phyloP scores from a whole-genome alignment of 768 basidiomycete species.

The Lepiota brunneoincarnata region DNA sequence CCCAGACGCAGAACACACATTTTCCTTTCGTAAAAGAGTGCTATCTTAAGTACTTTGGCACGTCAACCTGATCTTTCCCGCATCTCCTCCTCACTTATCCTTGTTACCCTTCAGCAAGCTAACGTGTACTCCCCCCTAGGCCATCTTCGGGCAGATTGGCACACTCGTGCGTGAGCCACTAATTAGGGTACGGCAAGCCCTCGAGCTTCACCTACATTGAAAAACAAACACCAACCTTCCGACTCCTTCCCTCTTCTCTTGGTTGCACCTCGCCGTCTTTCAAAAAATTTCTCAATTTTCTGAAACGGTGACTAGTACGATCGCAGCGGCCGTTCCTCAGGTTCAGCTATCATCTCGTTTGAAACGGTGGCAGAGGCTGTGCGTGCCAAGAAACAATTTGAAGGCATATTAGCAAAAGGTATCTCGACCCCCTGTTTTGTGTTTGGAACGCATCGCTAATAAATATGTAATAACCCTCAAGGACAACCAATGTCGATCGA shows the following conservation, averaged over 20 bases:
- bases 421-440: slow-evolving; percentile 7
- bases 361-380: slow-evolving; percentile 78
- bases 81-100: not conserved
- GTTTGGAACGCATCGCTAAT: not conserved
- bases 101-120: not conserved
- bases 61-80: not conserved
- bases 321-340: slow-evolving; percentile 89
- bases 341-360: slow-evolving; percentile 77
- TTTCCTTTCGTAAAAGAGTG: too few species aligned
- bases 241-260: slow-evolving; percentile 36
- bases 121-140: slow-evolving; percentile 36
- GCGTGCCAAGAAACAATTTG: slow-evolving; percentile 78
- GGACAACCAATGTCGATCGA: slow-evolving; percentile 78
- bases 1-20: not conserved
- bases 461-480: slow-evolving; percentile 22
- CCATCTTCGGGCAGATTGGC: slow-evolving; percentile 90
- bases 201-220: slow-evolving; percentile 54
- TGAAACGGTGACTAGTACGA: slow-evolving; percentile 71
- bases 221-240: slow-evolving; percentile 49
- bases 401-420: slow-evolving; percentile 91
- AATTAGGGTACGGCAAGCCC: slow-evolving; percentile 89
- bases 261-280: slow-evolving; percentile 25
- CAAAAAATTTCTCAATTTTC: not conserved
- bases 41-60: too few species aligned
- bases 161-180: slow-evolving; percentile 89